These are phyloP conservation scores for Digitaria exilis DNA, from an alignment of 202 grass and related monocot species.

Conservation along the genomic window DNA sequence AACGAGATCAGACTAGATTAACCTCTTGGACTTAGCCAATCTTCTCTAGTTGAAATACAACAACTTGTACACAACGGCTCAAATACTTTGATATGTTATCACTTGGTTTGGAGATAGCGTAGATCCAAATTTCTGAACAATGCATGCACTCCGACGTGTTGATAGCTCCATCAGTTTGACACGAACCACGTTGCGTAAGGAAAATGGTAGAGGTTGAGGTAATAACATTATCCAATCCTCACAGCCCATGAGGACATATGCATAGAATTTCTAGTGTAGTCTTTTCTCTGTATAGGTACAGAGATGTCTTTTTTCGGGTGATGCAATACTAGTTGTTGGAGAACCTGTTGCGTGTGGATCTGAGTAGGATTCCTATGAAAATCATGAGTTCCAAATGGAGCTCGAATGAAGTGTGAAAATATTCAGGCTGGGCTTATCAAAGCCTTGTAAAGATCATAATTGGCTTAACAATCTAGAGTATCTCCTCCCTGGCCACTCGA, in stretches of 20 bases:
- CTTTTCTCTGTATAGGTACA: background rate
- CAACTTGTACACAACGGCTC: background rate
- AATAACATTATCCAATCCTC: background rate
- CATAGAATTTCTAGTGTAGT: background rate
- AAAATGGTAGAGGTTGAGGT: background rate
- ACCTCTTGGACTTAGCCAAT: background rate
- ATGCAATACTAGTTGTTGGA: background rate
- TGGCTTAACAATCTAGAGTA: no score
- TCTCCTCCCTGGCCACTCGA: no score
- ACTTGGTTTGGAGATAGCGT: background rate
- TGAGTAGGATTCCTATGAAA: background rate
- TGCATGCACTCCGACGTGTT: background rate
- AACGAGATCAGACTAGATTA: slow-evolving; percentile 12
- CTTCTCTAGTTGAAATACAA: background rate
- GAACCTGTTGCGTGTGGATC: background rate
- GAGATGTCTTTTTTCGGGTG: background rate
- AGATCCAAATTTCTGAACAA: background rate
- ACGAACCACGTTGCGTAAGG: background rate
- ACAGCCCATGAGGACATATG: background rate
- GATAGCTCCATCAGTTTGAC: background rate
- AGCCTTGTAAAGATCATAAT: no score
- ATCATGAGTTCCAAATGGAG: no score
- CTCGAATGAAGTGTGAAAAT: no score
- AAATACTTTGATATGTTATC: background rate
- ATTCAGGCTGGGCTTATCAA: no score